Conservation (phyloP, 2,329 filamentous ascomycete species). For the Aspergillus melleus region DNA sequence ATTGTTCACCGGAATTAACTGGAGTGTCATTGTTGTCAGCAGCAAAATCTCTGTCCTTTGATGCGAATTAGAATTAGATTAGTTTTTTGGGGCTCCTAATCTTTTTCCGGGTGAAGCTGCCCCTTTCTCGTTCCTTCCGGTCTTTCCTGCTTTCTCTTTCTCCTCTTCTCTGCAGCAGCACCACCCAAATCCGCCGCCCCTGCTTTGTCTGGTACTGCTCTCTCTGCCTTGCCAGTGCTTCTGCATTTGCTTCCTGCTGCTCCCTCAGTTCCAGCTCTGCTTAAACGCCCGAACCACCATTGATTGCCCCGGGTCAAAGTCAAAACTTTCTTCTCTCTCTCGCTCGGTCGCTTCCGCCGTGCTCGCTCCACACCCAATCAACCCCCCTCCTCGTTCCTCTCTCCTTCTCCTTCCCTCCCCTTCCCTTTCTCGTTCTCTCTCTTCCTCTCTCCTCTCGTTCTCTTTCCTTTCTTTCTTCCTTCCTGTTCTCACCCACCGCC, state of each 20-base stretch:
- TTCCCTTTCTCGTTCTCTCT: background rate
- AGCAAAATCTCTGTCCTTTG: no score
- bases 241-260: background rate
- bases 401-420: constrained; percentile 10
- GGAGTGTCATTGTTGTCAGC: no score
- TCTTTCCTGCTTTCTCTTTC: constrained; percentile 2
- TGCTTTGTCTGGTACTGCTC: no score
- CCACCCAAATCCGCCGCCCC: background rate
- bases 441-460: constrained; percentile 7
- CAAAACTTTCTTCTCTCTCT: constrained; percentile 16
- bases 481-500: constrained; percentile 9
- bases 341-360: constrained; percentile 30
- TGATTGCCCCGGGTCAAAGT: constrained; percentile 18
- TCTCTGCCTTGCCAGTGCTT: no score
- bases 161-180: background rate
- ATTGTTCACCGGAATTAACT: no score
- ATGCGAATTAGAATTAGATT: no score
- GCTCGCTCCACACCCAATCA: constrained; percentile 28
- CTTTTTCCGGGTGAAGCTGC: background rate
- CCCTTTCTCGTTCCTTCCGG: constrained; percentile 2
- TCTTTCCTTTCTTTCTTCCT: constrained; percentile 3
- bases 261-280: constrained; percentile 7
- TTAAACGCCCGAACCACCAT: constrained; percentile 17
- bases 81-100: background rate
- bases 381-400: constrained; percentile 12